Evolutionary conservation across 2,329 filamentous ascomycete species (phyloP).

Genomic region (Fusarium chuoi): DNA sequence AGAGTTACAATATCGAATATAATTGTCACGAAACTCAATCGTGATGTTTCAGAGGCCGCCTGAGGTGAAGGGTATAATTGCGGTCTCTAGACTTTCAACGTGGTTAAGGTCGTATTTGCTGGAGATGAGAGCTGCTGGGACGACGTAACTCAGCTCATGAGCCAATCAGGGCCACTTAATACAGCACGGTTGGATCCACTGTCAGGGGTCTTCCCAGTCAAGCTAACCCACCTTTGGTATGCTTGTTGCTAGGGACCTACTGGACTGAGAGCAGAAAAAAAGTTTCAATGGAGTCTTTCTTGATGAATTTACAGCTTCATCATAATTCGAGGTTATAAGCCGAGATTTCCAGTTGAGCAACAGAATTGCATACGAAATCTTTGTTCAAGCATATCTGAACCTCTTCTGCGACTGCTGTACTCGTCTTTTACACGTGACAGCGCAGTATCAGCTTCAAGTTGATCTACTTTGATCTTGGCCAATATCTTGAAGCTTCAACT

Average conservation of each 20-base stretch:
- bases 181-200: slow-evolving; percentile 40
- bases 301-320: slow-evolving; percentile 26
- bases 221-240: slow-evolving; percentile 30
- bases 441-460: slow-evolving; percentile 13
- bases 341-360: neutral
- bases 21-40: neutral
- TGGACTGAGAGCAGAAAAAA: slow-evolving; percentile 38
- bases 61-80: slow-evolving; percentile 21
- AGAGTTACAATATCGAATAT: neutral
- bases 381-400: too few species aligned
- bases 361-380: neutral
- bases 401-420: neutral
- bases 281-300: slow-evolving; percentile 30
- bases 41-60: slow-evolving; percentile 9
- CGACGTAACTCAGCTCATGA: slow-evolving; percentile 26
- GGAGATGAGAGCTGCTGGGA: slow-evolving; percentile 37
- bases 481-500: slow-evolving; percentile 5
- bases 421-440: neutral
- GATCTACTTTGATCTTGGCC: slow-evolving; percentile 1
- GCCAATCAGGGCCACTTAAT: slow-evolving; percentile 42
- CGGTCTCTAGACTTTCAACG: slow-evolving; percentile 29
- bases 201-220: slow-evolving; percentile 39
- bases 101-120: slow-evolving; percentile 26
- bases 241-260: slow-evolving; percentile 24
- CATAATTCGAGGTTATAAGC: slow-evolving; percentile 10